Percentiles rank a stretch among this genome's conserved stretches.
Evolutionary conservation across 331 rosid genomes (phyloP).

Genomic region (Spiraea crenata): DNA sequence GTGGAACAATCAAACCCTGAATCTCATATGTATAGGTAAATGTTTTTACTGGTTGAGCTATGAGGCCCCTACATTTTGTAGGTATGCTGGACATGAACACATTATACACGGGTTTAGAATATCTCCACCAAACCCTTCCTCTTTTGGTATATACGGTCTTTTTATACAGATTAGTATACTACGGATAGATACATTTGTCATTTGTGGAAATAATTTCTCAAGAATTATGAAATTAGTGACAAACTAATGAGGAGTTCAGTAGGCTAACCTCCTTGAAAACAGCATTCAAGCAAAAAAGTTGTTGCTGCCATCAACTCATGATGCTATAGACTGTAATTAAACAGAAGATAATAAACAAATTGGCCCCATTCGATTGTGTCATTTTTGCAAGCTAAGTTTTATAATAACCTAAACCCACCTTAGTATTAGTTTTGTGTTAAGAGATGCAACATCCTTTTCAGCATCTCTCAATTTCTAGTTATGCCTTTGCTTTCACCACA

Average conservation of each 20-base stretch:
- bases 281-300: conserved; percentile 44
- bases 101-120: neutral
- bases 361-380: conserved; percentile 32
- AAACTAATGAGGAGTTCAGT: conserved; percentile 22
- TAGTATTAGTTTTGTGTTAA: conserved; percentile 30
- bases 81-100: neutral
- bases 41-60: too few relatives aligned
- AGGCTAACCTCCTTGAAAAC: conserved; percentile 57
- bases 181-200: neutral
- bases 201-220: conserved; percentile 4
- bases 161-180: neutral
- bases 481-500: conserved; percentile 54
- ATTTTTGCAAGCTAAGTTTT: conserved; percentile 78
- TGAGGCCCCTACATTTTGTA: too few relatives aligned
- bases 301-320: conserved; percentile 48
- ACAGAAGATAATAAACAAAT: conserved; percentile 30
- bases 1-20: too few relatives aligned
- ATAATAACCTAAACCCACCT: conserved; percentile 2
- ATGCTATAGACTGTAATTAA: conserved; percentile 25
- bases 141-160: neutral
- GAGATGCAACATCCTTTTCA: conserved; percentile 54
- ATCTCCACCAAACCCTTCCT: neutral
- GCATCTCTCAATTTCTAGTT: conserved; percentile 39
- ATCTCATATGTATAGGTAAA: too few relatives aligned
- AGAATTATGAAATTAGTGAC: conserved; percentile 14